Evolutionary conservation across 208 protist genomes (phyloP).

Genomic region (Polymyxa betae): DNA sequence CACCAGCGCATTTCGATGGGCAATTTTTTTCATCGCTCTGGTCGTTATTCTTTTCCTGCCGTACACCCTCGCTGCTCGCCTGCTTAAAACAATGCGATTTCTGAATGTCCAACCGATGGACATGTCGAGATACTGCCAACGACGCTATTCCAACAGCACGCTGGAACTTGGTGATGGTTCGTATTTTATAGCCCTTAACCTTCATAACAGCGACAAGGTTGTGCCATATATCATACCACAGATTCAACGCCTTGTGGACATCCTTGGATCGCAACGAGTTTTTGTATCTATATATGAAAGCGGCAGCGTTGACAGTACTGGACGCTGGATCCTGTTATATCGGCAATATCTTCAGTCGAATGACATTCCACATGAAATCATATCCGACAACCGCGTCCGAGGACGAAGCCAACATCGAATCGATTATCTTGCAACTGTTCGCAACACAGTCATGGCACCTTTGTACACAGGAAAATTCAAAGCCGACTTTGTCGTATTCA

Average conservation of each 20-base stretch:
- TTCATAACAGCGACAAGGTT: conserved; percentile 33
- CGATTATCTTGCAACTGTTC: conserved; percentile 11
- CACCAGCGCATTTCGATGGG: too few relatives aligned
- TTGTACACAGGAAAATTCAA: not conserved
- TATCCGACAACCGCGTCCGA: not conserved
- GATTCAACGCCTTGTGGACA: not conserved
- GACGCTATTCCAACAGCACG: not conserved
- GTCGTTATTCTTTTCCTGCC: not conserved
- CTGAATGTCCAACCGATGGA: not conserved
- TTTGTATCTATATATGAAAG: conserved; percentile 50
- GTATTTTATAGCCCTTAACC: conserved; percentile 25
- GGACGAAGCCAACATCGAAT: conserved; percentile 1
- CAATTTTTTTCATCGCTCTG: not conserved
- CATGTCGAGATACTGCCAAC: not conserved
- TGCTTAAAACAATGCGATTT: not conserved
- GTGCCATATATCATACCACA: not conserved
- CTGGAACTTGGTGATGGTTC: not conserved
- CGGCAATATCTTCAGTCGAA: not conserved
- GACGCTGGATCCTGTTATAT: not conserved
- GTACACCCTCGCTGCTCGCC: not conserved
- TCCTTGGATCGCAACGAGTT: conserved; percentile 1
- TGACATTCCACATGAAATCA: not conserved
- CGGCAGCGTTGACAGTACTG: conserved; percentile 23
- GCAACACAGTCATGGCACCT: conserved; percentile 31
- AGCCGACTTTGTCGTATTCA: conserved; percentile 42